Evolutionary conservation across 371 early-diverging fungal species (phyloP), one percentile per base, ranked within the genome.

Genomic region (Sporodiniella umbellata): DNA sequence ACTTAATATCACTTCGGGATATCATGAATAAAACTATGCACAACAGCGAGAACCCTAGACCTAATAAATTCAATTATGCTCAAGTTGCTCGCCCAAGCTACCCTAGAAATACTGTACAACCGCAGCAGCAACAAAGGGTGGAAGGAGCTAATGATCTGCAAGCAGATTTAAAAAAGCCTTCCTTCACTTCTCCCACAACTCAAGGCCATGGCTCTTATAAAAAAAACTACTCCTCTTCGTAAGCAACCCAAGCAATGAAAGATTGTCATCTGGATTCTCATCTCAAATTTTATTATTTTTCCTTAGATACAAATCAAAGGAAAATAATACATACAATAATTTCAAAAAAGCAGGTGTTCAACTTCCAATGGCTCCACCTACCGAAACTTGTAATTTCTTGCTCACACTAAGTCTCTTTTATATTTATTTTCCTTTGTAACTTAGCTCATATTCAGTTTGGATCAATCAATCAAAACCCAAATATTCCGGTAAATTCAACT

Each of bases 401-500:
- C n/a, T n/a, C n/a, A n/a, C n/a, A n/a, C n/a, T n/a, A n/a, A n/a
- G 18, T 31, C 7, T 2, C 42, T 8, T 50, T 7, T 11, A 24
- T 22, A 21, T 30, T 5, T 8, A 26, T 18, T 10, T 28, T 4
- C 8, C 11, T 25, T 8, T 26, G 24, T 10, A 30, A 18, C 8
- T 35, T 50, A 66, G 59, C 65, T 38, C 63, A 76, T 19, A 77
- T 82, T 60, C 77, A 74, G 33, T 82, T 82, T 68, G 82, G 82
- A 51, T 79, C 82, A 14, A 66, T 82, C 53, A 75, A 56, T 23
- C 56, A 55, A 48, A 42, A 14, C 35, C 15, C 58, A 12, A 24
- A 35, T 57, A 42, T 40, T 31, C 17, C 58, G 43, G 14, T 50
- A 33, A 38, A 45, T 21, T 10, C 40, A 28, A 24, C 48, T 45